Base-by-base conservation (phyloP, 768 basidiomycete species). In the Leccinum sublutescens region DNA sequence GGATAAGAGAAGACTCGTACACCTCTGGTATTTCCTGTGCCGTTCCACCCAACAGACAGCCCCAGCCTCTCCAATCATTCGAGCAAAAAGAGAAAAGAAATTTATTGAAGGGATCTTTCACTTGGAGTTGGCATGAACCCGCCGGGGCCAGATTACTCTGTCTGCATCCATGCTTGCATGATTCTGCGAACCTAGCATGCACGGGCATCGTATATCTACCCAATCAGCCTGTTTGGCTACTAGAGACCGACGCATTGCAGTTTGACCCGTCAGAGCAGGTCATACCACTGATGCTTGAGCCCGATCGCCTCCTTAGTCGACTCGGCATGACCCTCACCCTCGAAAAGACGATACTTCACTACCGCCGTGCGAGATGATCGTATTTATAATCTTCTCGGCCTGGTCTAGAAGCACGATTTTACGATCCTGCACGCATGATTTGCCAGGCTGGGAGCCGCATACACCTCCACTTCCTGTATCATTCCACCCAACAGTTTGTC, bases 401-500 rank as follows among this genome's bases (percentile, higher is more conserved):
- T 92, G 89, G 15, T 77, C 79, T 3, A 85, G 86, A 0, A 84
- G 89, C 0, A 70, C 6, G n/a, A n/a, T n/a, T n/a, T n/a, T 21
- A 76, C 76, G 63, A 93, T 92, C 61, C 78, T 81, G 9, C 25
- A 25, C 25, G 25, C 87, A 59, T 86, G 80, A 55, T 79, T 74
- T 25, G 90, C 69, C 0, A 89, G 87, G 3, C 87, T 88, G 19
- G 88, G 78, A 33, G 80, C 80, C 23, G 75, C 71, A 66, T 85
- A 87, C 21, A 85, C 76, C 27, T 85, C 76, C 0, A 84, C 68
- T 57, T 85, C 77, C 19, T 76, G 66, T 2, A 67, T 67, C 3
- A 79, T 77, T 3, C 86, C 85, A 1, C 91, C 89, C 17, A 91
- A 61, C 15, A 91, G 76, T 65, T 82, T 83, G 59, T 79, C 27